Base-by-base conservation (phyloP, 2,329 filamentous ascomycete genomes). In the Scedosporium dehoogii region DNA sequence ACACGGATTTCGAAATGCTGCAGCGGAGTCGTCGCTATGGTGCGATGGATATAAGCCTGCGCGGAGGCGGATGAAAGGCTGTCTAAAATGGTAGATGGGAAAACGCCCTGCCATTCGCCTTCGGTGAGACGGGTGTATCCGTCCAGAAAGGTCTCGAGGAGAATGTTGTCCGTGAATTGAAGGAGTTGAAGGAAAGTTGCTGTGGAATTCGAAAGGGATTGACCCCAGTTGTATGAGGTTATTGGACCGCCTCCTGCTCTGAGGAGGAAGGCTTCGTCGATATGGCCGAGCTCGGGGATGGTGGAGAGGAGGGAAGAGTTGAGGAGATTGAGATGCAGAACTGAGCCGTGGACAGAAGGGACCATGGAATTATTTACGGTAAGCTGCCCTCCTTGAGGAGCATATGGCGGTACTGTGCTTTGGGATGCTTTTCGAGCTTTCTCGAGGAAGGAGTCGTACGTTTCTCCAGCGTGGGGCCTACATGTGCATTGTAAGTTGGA, bases 11-110 rank as follows among this genome's bases (percentile, higher is more conserved):
- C 25, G 67, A 72, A 76, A 67, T 75, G 73, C 63, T 69, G 67
- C 55, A 76, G 69, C 7, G 70, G 68, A 64, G 74, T 71, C 3
- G 71, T 69, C 21, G 72, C 69, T 6, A 73, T 72, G 27, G 66
- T 61, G 14, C 73, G 70, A 63, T 75, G 73, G n/a, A 76, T 68
- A n/a, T 73, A 68, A 16, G 69, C 66, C 65, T 76, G 74, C 2
- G 72, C 73, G 0, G 70, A 66, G 59, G 73, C 70, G 55, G 70
- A 65, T 58, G 69, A 70, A 41, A 76, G 67, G 2, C 69, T 70
- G 60, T 69, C 65, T 57, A 70, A 67, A 58, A 76, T 73, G 14
- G 69, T 69, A 3, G 61, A 56, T 0, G 74, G 74, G 67, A 73
- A 75, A 7, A 68, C 62, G 48, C 68, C 69, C 0, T 66, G 59